phyloP scores from a whole-genome alignment of 2,329 filamentous ascomycete genomes.

The Anthostomella pinea region DNA sequence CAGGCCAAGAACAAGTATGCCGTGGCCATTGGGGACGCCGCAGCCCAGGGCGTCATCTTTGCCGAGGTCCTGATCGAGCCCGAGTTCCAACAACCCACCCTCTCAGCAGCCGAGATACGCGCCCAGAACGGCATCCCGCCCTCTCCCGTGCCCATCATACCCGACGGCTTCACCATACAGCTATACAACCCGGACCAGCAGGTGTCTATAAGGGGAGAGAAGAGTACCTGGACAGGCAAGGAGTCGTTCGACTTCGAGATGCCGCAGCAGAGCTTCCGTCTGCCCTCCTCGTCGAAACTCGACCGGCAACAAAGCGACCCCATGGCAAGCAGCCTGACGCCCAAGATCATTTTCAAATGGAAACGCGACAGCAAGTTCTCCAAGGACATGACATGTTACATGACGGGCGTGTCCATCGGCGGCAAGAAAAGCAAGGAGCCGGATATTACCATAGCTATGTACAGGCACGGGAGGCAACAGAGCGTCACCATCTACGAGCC shows the following conservation, averaged over 20 bases:
- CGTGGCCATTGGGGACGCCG: conserved; percentile 78
- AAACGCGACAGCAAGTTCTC: conserved; percentile 81
- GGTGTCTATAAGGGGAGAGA: conserved; percentile 66
- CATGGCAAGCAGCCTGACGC: conserved; percentile 51
- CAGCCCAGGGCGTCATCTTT: conserved; percentile 76
- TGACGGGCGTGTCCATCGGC: conserved; percentile 73
- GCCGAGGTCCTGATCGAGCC: conserved; percentile 83
- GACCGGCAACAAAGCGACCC: conserved; percentile 70
- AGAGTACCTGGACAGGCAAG: conserved; percentile 75
- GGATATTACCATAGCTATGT: conserved; percentile 91
- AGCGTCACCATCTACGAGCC: conserved; percentile 85
- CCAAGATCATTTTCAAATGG: conserved; percentile 84
- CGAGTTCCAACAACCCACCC: conserved; percentile 78
- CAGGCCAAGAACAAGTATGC: conserved; percentile 81
- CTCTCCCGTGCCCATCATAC: conserved; percentile 68
- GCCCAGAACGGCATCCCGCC: conserved; percentile 64
- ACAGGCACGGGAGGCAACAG: conserved; percentile 64
- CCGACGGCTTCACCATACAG: conserved; percentile 76
- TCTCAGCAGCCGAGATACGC: conserved; percentile 78
- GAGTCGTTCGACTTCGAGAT: conserved; percentile 91
- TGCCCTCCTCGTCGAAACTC: conserved; percentile 73
- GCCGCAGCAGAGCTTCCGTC: conserved; percentile 78
- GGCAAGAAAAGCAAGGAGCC: conserved; percentile 84
- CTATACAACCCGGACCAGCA: conserved; percentile 93
- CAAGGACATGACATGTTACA: conserved; percentile 84